Evolutionary conservation across 352 stramenopile species (phyloP).

Genomic region (Globisporangium viniferum): DNA sequence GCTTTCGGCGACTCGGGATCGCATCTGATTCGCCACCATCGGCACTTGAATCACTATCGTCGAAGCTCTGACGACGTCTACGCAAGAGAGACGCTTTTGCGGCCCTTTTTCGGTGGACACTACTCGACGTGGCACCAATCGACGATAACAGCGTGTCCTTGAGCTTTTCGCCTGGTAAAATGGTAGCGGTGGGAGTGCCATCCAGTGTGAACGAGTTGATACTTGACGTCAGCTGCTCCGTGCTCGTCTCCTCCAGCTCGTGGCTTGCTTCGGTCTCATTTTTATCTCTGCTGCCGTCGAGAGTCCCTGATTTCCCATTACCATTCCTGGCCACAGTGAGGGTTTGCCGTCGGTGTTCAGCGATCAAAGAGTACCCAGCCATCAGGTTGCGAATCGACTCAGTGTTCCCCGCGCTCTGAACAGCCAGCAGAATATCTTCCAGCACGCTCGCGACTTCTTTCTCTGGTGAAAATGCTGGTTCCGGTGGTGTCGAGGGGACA

Average conservation of each 20-base stretch:
- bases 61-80: conserved; percentile 42
- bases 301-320: not conserved
- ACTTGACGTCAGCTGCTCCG: conserved; percentile 48
- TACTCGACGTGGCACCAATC: not conserved
- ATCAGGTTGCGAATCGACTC: not conserved
- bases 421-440: conserved; percentile 21
- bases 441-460: conserved; percentile 28
- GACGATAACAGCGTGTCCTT: conserved; percentile 4
- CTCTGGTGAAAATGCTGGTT: not conserved
- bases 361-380: conserved; percentile 14
- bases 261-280: conserved; percentile 17
- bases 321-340: not conserved
- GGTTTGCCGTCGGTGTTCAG: not conserved
- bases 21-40: conserved; percentile 48
- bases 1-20: conserved; percentile 52
- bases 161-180: not conserved
- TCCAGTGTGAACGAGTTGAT: conserved; percentile 46
- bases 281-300: not conserved
- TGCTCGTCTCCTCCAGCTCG: conserved; percentile 36
- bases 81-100: conserved; percentile 27
- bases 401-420: conserved; percentile 20
- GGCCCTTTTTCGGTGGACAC: conserved; percentile 1
- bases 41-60: conserved; percentile 61
- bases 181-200: not conserved
- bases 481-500: not conserved